Base-by-base conservation (phyloP, 768 basidiomycete genomes). In the Boletus rubescentipes region DNA sequence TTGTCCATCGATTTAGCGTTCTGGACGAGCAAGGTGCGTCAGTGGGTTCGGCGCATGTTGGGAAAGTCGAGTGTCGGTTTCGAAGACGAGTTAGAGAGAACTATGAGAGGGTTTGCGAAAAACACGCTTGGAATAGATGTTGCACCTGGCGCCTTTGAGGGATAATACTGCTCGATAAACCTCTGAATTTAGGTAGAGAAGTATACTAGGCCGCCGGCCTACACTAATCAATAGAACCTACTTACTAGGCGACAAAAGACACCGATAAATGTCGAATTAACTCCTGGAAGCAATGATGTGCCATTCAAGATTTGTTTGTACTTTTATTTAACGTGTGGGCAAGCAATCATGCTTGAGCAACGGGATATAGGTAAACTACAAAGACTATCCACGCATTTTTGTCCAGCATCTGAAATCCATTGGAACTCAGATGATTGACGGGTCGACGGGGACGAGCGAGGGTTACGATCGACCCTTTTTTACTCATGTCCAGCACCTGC, bases 31-130 rank as follows among this genome's bases (percentile, higher is more conserved):
- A 78, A 79, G 57, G 49, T 85, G 8, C 67, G 79, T 46, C 78
- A 80, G 55, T 79, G 83, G 79, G 53, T 79, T 16, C 74, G 72
- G 46, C 61, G 48, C 16, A 58, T 61, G 30, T 60, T 84, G 37
- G 80, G 39, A 68, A 79, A 57, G 72, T 38, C 67, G 2, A 61
- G 71, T 21, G 65, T 72, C 26, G 85, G 81, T 18, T 91, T 93
- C 62, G 93, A 96, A 69, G 89, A 91, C 56, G 84, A 89, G 67
- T 67, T 96, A 49, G 91, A 96, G 77, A 75, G 76, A 59, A 80
- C 83, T 29, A 84, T 93, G 77, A 74, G 83, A 41, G 81, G 77
- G 10, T 81, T 93, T 69, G 91, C 91, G n/a, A 86, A 83, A 65
- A 82, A 80, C 43, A 87, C 84, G 55, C 78, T 94, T 51, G 93